Conservation (phyloP, 768 basidiomycete genomes). For the Lactarius evosmus region DNA sequence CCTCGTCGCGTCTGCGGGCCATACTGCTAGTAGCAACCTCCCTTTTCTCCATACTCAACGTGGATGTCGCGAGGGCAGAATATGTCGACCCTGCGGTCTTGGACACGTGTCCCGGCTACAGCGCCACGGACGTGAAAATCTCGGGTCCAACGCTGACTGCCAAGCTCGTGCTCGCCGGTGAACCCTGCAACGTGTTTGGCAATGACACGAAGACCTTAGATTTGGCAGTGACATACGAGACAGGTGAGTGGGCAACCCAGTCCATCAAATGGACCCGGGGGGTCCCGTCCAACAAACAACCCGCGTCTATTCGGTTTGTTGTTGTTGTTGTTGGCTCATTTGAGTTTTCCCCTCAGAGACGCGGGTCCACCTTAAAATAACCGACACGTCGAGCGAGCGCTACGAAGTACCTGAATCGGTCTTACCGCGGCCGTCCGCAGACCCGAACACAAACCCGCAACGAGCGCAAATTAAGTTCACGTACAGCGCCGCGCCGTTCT, state of each 20-base stretch:
- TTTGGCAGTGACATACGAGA: conserved; percentile 57
- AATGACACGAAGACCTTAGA: conserved; percentile 47
- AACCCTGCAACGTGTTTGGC: conserved; percentile 59
- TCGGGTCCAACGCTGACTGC: conserved; percentile 45
- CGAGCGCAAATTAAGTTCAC: conserved; percentile 53
- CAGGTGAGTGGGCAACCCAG: conserved; percentile 37
- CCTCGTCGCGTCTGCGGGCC: neutral
- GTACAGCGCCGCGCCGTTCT: conserved; percentile 57
- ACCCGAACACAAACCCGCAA: conserved; percentile 32
- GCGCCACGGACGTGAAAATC: conserved; percentile 44
- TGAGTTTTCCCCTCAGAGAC: conserved; percentile 40
- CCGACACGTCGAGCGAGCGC: conserved; percentile 46
- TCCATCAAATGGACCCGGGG: neutral
- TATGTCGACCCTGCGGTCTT: conserved; percentile 35
- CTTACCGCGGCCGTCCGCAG: conserved; percentile 49
- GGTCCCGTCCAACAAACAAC: too few species aligned
- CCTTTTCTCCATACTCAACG: neutral
- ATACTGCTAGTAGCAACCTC: neutral
- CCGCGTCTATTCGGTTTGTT: neutral
- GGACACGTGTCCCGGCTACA: conserved; percentile 62
- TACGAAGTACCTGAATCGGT: conserved; percentile 66
- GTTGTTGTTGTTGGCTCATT: neutral
- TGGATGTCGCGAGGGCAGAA: conserved; percentile 25
- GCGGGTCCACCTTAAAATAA: conserved; percentile 64
- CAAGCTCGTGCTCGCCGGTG: conserved; percentile 49